Evolutionary conservation across 148 eudicot species (phyloP).

Genomic region (Camellia granthamiana): DNA sequence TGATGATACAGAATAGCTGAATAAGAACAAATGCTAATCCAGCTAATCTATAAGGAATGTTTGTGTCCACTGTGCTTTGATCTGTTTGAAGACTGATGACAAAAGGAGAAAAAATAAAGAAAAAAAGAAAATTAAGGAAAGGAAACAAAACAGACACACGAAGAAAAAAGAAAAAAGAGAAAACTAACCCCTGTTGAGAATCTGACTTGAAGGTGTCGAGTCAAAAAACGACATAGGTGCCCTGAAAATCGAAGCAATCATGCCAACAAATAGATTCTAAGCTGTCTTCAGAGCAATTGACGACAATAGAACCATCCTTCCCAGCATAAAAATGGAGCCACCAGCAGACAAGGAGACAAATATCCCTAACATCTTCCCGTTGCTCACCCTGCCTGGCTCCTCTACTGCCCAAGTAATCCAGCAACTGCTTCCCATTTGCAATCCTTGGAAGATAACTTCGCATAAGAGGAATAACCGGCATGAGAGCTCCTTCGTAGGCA

Average conservation of each 20-base stretch:
- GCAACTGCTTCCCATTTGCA: conserved; percentile 80
- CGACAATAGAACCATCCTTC: conserved; percentile 70
- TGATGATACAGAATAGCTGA: conserved; percentile 65
- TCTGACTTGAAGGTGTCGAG: conserved; percentile 77
- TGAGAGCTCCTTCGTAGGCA: conserved; percentile 41
- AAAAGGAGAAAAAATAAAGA: not conserved
- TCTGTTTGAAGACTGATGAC: conserved; percentile 78
- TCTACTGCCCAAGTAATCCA: conserved; percentile 95
- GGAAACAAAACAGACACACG: too few species aligned
- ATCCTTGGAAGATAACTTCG: conserved; percentile 64
- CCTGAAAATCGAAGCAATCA: conserved; percentile 65
- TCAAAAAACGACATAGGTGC: conserved; percentile 88
- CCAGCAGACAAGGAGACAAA: conserved; percentile 66
- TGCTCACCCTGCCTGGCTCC: conserved; percentile 40
- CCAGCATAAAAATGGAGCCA: conserved; percentile 72
- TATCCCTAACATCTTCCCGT: conserved; percentile 34
- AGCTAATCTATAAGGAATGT: conserved; percentile 82
- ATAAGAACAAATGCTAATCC: conserved; percentile 84
- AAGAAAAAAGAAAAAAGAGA: not conserved
- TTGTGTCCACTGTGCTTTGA: conserved; percentile 80
- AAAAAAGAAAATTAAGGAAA: too few species aligned
- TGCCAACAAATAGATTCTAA: conserved; percentile 55
- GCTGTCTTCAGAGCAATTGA: conserved; percentile 78
- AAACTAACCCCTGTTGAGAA: conserved; percentile 63
- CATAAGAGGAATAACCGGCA: conserved; percentile 66